Evolutionary conservation across 805 yeast species (phyloP), one percentile per base, ranked within the genome.

Genomic region (Yarrowia sp.): DNA sequence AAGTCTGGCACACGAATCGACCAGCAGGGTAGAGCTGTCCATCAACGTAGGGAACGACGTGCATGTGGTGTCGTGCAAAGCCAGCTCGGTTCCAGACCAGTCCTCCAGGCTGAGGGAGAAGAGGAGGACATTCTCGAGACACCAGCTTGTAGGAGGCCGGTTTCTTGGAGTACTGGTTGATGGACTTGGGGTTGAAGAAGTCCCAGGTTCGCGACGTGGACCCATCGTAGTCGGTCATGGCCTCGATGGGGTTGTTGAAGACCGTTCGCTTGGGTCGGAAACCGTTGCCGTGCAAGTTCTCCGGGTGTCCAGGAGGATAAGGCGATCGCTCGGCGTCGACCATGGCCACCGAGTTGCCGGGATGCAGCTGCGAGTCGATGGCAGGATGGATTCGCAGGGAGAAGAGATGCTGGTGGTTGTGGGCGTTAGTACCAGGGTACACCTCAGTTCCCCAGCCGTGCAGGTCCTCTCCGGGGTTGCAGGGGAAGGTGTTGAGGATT

Each of bases 351-450:
- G 86, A 86, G 71, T 87, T 90, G 75, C 95, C 95, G 2, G 63
- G 48, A 26, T 56, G 63, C 22, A 56, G 22, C 40, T 56, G 63
- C 9, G 63, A 56, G 73, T 90, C 95, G 71, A 90, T 80, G 82
- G 92, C 85, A 73, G 96, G 94, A 76, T 90, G 90, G 72, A 90
- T 77, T 82, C 96, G 85, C 73, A 90, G 82, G 19, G 91, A 85
- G 79, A 90, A 90, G 80, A 90, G 79, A 80, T 90, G 95, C 83
- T 90, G 96, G 80, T 90, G 96, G 79, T 90, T 89, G 81, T 90
- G 94, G 50, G 96, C 96, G 75, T 89, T 89, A 69, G 88, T 91
- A 72, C 86, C 85, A 70, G 95, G 95, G 78, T 89, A 89, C 67
- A 90, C 94, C 73, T 83, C 82, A 41, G 94, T 88, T 70, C 94